Percentiles rank a stretch among this genome's conserved stretches.
phyloP scores from a whole-genome alignment of 371 early-diverging fungal genomes.

The Basidiobolus heterosporus region DNA sequence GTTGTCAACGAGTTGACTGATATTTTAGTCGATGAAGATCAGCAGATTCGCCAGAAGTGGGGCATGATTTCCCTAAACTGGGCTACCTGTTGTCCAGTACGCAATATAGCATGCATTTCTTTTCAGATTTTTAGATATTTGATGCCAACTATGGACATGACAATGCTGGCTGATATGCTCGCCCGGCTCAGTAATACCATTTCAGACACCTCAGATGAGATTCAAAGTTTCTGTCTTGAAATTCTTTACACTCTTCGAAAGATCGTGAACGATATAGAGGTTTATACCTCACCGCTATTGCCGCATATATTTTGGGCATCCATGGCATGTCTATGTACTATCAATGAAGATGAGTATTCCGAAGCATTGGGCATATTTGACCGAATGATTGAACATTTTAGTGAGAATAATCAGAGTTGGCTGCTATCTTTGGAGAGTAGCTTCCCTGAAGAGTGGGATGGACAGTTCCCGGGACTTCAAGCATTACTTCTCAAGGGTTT shows the following conservation, averaged over 20 bases:
- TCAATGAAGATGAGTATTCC: slow-evolving; percentile 57
- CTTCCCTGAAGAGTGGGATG: slow-evolving; percentile 60
- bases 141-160: slow-evolving; percentile 54
- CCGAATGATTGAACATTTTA: slow-evolving; percentile 34
- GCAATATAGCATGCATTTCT: slow-evolving; percentile 76
- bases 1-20: no score
- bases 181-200: slow-evolving; percentile 70
- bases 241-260: slow-evolving; percentile 57
- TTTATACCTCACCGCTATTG: slow-evolving; percentile 34
- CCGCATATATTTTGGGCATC: slow-evolving; percentile 74
- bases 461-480: slow-evolving; percentile 57
- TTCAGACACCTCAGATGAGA: slow-evolving; percentile 61
- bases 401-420: slow-evolving; percentile 21
- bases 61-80: slow-evolving; percentile 73
- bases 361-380: slow-evolving; percentile 48
- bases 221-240: slow-evolving; percentile 75
- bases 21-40: slow-evolving; percentile 19
- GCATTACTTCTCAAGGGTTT: slow-evolving; percentile 59
- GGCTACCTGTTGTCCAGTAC: slow-evolving; percentile 80
- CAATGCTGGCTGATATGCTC: slow-evolving; percentile 69
- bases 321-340: slow-evolving; percentile 55
- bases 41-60: slow-evolving; percentile 67
- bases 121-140: slow-evolving; percentile 73
- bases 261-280: slow-evolving; percentile 39
- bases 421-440: slow-evolving; percentile 20